Conservation (phyloP, 805 yeast genomes). For the Pichia nanzhaoensis region DNA sequence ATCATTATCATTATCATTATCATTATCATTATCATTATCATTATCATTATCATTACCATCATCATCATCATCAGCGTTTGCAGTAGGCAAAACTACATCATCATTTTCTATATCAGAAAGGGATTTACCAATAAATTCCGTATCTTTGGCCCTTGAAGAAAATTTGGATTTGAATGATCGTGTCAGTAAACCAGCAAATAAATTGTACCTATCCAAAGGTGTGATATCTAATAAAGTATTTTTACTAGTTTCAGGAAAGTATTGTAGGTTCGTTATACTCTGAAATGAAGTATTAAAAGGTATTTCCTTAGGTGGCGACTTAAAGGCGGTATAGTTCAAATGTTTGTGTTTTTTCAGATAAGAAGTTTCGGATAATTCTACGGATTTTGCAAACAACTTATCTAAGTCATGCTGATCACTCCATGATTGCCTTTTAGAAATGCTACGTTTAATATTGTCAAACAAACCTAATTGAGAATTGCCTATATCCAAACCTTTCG, state of each 20-base stretch:
- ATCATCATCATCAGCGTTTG: slow-evolving; percentile 1
- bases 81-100: slow-evolving; percentile 6
- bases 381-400: slow-evolving; percentile 28
- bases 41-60: neutral
- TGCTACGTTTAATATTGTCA: slow-evolving; percentile 23
- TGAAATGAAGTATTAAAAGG: slow-evolving; percentile 30
- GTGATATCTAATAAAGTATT: slow-evolving; percentile 3
- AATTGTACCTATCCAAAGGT: neutral
- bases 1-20: neutral
- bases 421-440: slow-evolving; percentile 29
- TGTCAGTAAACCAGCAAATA: neutral
- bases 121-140: neutral
- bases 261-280: slow-evolving; percentile 16
- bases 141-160: neutral
- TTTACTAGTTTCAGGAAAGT: slow-evolving; percentile 7
- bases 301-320: neutral
- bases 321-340: neutral
- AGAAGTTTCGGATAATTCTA: slow-evolving; percentile 20
- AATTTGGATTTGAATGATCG: neutral
- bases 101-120: slow-evolving; percentile 7
- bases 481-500: slow-evolving; percentile 28
- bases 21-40: neutral
- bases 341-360: slow-evolving; percentile 12
- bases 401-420: slow-evolving; percentile 34
- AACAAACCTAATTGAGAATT: slow-evolving; percentile 26